Evolutionary conservation across 2,329 filamentous ascomycete species (phyloP).

Genomic region (Hymenoscyphus albidus): DNA sequence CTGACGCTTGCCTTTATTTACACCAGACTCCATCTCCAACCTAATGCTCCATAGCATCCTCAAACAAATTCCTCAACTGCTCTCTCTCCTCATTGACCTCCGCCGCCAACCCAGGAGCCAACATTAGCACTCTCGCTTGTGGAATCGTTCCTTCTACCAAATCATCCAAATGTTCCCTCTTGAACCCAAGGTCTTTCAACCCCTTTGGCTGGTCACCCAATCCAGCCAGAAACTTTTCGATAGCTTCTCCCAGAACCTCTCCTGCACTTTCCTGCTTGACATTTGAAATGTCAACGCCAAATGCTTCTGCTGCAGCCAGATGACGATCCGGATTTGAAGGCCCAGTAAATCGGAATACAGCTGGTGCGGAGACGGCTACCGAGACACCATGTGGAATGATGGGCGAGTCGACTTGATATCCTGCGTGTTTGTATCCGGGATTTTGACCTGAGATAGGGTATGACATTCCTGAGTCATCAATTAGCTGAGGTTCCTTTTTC

Average conservation of each 20-base stretch:
- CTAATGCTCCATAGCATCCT: conserved; percentile 51
- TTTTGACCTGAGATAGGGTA: conserved; percentile 97
- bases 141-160: conserved; percentile 94
- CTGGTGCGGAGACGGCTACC: conserved; percentile 87
- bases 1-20: not conserved
- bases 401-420: conserved; percentile 72
- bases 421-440: conserved; percentile 79
- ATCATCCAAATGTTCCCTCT: conserved; percentile 67
- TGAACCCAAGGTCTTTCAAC: conserved; percentile 79
- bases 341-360: conserved; percentile 90
- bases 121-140: conserved; percentile 83
- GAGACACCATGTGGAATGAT: conserved; percentile 96
- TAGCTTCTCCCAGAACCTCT: conserved; percentile 78
- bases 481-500: not conserved
- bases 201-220: conserved; percentile 90
- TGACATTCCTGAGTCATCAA: conserved; percentile 66
- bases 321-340: conserved; percentile 91
- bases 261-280: conserved; percentile 88
- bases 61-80: conserved; percentile 66
- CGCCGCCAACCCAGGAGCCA: conserved; percentile 75
- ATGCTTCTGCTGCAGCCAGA: conserved; percentile 80
- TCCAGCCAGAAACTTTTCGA: conserved; percentile 74
- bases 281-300: conserved; percentile 83
- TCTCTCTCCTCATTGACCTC: conserved; percentile 69
- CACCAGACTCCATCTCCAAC: not conserved